Percentiles rank a stretch among this genome's conserved stretches.
Evolutionary conservation across 2,329 filamentous ascomycete species (phyloP).

Genomic region (Fusarium sp.): DNA sequence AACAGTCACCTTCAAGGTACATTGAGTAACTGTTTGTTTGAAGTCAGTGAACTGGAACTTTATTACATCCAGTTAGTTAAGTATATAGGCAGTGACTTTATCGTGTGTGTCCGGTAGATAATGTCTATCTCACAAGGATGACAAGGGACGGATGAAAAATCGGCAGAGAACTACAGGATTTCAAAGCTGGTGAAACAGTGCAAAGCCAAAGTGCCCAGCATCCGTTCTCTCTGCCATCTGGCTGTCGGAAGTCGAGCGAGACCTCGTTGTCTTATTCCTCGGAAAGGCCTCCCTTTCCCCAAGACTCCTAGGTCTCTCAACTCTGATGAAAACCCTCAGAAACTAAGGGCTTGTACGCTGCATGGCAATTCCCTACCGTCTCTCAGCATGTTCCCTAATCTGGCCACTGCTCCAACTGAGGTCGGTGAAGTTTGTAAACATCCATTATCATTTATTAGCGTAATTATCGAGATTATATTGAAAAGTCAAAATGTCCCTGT

Average conservation of each 20-base stretch:
- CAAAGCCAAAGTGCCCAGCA: not conserved
- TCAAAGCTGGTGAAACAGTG: not conserved
- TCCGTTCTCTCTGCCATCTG: not conserved
- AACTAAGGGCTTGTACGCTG: slow-evolving; percentile 62
- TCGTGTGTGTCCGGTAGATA: not conserved
- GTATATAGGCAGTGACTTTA: not conserved
- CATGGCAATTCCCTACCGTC: slow-evolving; percentile 53
- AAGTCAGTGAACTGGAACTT: slow-evolving; percentile 12
- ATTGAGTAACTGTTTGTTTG: slow-evolving; percentile 14
- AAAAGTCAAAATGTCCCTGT: not conserved
- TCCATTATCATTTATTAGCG: not conserved
- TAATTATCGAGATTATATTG: not conserved
- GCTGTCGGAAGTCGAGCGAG: not conserved
- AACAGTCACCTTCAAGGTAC: slow-evolving; percentile 15
- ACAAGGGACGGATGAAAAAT: not conserved
- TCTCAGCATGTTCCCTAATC: not conserved
- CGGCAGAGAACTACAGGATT: not conserved
- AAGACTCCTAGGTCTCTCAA: slow-evolving; percentile 62
- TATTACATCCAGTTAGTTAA: slow-evolving; percentile 3
- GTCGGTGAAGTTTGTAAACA: not conserved
- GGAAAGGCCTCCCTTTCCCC: slow-evolving; percentile 66
- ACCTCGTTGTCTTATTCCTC: slow-evolving; percentile 25
- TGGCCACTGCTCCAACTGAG: not conserved
- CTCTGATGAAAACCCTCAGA: slow-evolving; percentile 57
- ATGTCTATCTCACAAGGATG: not conserved